These are phyloP conservation scores for Ilex aquifolium DNA, from an alignment of 257 asterid genomes.

Conservation along the genomic window DNA sequence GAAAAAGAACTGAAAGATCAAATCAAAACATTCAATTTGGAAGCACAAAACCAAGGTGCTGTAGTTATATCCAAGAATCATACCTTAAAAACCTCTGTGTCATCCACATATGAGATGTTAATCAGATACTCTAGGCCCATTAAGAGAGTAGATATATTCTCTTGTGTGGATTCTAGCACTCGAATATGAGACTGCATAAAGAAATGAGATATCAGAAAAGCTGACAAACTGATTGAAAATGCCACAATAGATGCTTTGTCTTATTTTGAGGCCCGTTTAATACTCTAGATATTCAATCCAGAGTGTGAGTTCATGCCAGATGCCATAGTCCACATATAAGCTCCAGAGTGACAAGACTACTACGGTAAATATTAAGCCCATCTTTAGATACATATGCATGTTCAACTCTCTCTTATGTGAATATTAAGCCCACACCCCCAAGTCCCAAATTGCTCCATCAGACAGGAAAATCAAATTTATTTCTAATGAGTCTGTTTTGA, in stretches of 20 bases:
- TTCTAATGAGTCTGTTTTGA: no score
- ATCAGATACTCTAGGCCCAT: slow-evolving; percentile 90
- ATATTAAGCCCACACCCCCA: no score
- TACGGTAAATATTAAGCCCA: not conserved
- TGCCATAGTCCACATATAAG: not conserved
- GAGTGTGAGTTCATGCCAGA: not conserved
- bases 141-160: slow-evolving; percentile 58
- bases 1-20: not conserved
- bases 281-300: no score
- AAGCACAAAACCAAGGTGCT: not conserved
- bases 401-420: not conserved
- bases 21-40: not conserved
- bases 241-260: not conserved
- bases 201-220: slow-evolving; percentile 11
- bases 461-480: no score
- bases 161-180: slow-evolving; percentile 74
- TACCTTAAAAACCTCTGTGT: slow-evolving; percentile 99
- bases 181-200: slow-evolving; percentile 74
- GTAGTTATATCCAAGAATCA: not conserved
- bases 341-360: not conserved
- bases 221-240: not conserved
- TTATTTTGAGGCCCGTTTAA: not conserved
- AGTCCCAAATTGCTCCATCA: no score
- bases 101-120: slow-evolving; percentile 88
- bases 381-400: not conserved